Conservation (phyloP, 2,329 filamentous ascomycete genomes). For the Cylindrodendrum hubeiense region DNA sequence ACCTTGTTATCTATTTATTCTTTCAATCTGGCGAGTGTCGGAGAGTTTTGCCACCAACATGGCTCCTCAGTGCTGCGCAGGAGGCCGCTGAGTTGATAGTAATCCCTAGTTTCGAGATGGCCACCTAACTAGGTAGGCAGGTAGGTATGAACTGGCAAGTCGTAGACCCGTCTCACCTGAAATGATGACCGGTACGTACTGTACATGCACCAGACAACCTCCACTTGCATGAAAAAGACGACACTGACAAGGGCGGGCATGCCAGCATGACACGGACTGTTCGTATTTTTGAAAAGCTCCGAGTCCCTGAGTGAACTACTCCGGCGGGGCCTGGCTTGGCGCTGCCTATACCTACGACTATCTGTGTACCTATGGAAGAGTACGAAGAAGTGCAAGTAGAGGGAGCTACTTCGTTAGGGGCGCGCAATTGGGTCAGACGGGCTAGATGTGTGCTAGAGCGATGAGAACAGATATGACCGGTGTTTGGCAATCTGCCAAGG, state of each 20-base stretch:
- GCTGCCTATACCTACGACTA: background rate
- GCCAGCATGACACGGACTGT: conserved; percentile 1
- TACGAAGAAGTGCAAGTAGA: background rate
- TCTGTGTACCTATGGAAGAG: background rate
- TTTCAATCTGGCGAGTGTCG: background rate
- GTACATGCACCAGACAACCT: background rate
- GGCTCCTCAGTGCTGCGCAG: background rate
- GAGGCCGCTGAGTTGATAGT: background rate
- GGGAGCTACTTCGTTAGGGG: background rate
- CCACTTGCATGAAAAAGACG: conserved; percentile 15
- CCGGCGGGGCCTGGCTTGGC: background rate
- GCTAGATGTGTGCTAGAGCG: conserved; percentile 9
- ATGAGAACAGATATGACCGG: conserved; percentile 33
- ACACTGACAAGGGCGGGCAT: background rate
- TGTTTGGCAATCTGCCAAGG: conserved; percentile 35
- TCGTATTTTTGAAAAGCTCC: background rate
- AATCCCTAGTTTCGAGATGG: background rate
- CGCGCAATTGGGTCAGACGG: background rate
- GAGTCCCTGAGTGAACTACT: conserved; percentile 7
- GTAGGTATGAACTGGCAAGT: background rate
- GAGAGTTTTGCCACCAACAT: background rate
- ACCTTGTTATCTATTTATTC: background rate
- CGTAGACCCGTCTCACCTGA: background rate
- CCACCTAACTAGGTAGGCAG: too few relatives aligned
- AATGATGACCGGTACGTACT: background rate